Evolutionary conservation across 371 early-diverging fungal species (phyloP).

Genomic region (Cokeromyces recurvatus): DNA sequence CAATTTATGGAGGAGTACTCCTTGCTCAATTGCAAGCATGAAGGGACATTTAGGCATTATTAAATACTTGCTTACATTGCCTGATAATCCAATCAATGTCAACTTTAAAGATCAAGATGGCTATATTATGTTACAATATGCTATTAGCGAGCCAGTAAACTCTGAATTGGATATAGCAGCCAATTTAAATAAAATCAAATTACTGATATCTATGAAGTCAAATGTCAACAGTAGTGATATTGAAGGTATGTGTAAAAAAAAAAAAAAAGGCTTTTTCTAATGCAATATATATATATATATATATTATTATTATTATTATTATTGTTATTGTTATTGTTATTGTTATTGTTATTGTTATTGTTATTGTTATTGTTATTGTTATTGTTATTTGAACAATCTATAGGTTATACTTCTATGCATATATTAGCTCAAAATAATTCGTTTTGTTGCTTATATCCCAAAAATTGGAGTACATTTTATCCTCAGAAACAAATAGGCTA

Average conservation of each 20-base stretch:
- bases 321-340: too few relatives aligned
- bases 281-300: too few relatives aligned
- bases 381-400: too few relatives aligned
- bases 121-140: constrained; percentile 44
- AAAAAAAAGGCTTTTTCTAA: too few relatives aligned
- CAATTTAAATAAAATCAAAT: constrained; percentile 23
- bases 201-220: constrained; percentile 40
- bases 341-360: too few relatives aligned
- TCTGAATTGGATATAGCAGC: constrained; percentile 31
- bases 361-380: too few relatives aligned
- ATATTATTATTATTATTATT: background rate
- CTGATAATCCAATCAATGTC: constrained; percentile 29
- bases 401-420: constrained; percentile 46
- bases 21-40: constrained; percentile 54
- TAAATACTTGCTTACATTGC: constrained; percentile 36
- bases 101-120: constrained; percentile 51
- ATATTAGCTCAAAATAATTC: constrained; percentile 17
- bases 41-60: constrained; percentile 54
- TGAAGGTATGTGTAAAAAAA: constrained; percentile 32
- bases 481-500: background rate
- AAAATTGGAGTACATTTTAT: constrained; percentile 6
- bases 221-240: constrained; percentile 36
- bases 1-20: constrained; percentile 56
- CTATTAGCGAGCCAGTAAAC: constrained; percentile 15
- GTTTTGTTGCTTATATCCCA: constrained; percentile 16